Conservation (phyloP, 1,139 yeast species). For the Geotrichum klebahnii region DNA sequence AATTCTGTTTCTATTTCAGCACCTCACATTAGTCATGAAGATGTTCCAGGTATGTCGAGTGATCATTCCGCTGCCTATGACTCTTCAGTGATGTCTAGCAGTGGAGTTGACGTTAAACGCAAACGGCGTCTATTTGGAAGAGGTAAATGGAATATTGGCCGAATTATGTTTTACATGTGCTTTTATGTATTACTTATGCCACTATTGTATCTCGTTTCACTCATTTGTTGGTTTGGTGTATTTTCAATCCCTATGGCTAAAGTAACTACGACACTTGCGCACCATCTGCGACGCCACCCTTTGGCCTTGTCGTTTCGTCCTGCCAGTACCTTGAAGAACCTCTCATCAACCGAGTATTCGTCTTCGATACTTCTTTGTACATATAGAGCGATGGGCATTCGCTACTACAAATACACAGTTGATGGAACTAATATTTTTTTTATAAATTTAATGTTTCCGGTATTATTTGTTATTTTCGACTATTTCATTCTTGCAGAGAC, state of each 20-base stretch:
- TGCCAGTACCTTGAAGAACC: conserved; percentile 45
- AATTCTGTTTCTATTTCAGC: conserved; percentile 1
- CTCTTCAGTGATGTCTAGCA: background rate
- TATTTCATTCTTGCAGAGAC: conserved; percentile 59
- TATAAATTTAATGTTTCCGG: conserved; percentile 75
- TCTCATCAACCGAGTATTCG: conserved; percentile 23
- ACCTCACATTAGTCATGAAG: background rate
- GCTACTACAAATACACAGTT: conserved; percentile 90
- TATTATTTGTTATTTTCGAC: conserved; percentile 77
- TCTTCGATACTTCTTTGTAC: conserved; percentile 65
- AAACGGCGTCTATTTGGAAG: conserved; percentile 71
- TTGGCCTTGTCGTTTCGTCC: conserved; percentile 69
- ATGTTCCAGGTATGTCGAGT: conserved; percentile 3
- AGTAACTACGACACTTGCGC: conserved; percentile 59
- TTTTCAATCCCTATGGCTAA: conserved; percentile 94
- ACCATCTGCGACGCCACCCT: conserved; percentile 86
- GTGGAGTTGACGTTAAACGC: conserved; percentile 24
- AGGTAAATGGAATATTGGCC: conserved; percentile 86
- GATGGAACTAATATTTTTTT: conserved; percentile 94
- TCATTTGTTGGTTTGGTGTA: conserved; percentile 74
- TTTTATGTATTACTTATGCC: conserved; percentile 74
- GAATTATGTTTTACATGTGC: conserved; percentile 70
- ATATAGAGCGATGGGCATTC: conserved; percentile 85
- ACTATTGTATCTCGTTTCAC: conserved; percentile 51
- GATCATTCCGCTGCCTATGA: background rate